Conservation (phyloP, 257 asterid species). For the Knoxia roxburghii region DNA sequence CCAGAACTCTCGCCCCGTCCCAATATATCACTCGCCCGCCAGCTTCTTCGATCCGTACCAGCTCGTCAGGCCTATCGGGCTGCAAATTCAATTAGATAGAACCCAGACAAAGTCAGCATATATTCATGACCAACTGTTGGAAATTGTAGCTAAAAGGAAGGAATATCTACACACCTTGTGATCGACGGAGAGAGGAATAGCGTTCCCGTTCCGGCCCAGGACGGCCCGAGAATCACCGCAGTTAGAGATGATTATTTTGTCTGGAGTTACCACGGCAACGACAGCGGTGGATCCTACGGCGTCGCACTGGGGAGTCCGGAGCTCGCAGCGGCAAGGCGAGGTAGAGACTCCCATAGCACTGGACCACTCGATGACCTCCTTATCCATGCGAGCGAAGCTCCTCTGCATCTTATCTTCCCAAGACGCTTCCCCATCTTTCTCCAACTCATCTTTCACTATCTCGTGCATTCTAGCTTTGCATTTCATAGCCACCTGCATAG, state of each 20-base stretch:
- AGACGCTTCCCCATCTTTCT: slow-evolving; percentile 28
- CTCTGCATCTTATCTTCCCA: slow-evolving; percentile 55
- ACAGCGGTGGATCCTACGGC: slow-evolving; percentile 99
- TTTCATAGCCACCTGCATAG: slow-evolving; percentile 68
- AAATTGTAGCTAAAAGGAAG: too few species aligned
- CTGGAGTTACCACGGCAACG: slow-evolving; percentile 67
- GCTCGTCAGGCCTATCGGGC: slow-evolving; percentile 93
- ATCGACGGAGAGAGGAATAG: slow-evolving; percentile 78
- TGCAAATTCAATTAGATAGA: slow-evolving; percentile 15
- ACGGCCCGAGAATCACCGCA: slow-evolving; percentile 99
- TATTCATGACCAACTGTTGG: background rate
- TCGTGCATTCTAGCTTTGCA: slow-evolving; percentile 93
- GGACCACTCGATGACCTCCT: slow-evolving; percentile 51
- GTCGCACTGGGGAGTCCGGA: slow-evolving; percentile 82
- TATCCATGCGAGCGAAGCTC: slow-evolving; percentile 74
- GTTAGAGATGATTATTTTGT: slow-evolving; percentile 69
- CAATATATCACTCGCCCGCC: slow-evolving; percentile 95
- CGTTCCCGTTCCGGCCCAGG: slow-evolving; percentile 77
- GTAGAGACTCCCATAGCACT: slow-evolving; percentile 10
- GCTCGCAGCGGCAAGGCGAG: slow-evolving; percentile 77
- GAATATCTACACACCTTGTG: too few species aligned
- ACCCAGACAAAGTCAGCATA: background rate
- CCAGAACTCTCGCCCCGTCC: slow-evolving; percentile 90
- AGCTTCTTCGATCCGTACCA: slow-evolving; percentile 72
- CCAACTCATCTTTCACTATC: slow-evolving; percentile 57